Conservation (phyloP, 2,329 filamentous ascomycete genomes). For the Calonectria leucothoes region DNA sequence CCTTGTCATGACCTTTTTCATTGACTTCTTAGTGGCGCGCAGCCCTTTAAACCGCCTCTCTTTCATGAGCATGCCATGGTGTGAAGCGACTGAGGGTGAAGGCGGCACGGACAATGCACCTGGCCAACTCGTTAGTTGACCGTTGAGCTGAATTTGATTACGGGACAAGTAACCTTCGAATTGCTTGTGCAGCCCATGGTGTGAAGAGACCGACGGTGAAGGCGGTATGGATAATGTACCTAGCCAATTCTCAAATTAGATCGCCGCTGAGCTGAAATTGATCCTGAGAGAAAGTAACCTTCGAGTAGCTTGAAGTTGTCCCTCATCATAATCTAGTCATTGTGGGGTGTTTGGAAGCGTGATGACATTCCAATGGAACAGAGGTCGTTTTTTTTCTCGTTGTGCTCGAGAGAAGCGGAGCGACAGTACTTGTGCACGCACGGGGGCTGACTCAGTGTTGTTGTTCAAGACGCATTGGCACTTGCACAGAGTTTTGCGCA, state of each 20-base stretch:
- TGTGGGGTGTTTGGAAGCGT: neutral
- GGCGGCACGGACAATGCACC: neutral
- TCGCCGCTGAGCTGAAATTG: neutral
- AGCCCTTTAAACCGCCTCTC: neutral
- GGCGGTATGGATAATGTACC: neutral
- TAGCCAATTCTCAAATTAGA: neutral
- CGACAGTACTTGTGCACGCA: too few relatives aligned
- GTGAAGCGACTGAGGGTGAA: neutral
- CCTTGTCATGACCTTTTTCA: neutral
- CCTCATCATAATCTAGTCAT: slow-evolving; percentile 1
- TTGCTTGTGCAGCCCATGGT: neutral
- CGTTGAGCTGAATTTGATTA: neutral
- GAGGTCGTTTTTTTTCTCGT: neutral
- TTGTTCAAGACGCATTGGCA: neutral
- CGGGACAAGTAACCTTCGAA: neutral
- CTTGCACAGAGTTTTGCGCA: neutral
- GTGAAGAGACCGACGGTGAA: neutral
- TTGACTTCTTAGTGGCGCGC: neutral
- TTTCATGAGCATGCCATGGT: neutral
- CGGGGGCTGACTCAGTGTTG: neutral
- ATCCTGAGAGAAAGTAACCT: neutral
- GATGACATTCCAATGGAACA: neutral
- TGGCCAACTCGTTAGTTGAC: neutral
- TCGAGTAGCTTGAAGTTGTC: neutral
- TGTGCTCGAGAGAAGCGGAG: neutral